phyloP scores from a whole-genome alignment of 1,284 basidiomycete genomes.

The Sporisorium reilianum region DNA sequence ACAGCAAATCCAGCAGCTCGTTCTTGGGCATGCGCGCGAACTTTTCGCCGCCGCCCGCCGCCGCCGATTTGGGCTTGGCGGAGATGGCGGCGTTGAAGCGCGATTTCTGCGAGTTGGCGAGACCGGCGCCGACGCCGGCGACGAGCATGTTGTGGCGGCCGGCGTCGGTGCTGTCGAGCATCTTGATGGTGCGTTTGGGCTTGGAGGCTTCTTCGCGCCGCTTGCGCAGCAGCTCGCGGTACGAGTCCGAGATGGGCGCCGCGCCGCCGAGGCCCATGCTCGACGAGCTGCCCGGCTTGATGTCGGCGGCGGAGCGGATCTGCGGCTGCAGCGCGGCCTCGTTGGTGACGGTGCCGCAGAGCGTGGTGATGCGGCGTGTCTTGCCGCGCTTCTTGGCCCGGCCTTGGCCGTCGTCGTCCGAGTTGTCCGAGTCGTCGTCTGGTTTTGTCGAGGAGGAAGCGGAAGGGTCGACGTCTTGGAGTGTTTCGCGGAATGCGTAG shows the following conservation, averaged over 20 bases:
- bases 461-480: conserved; percentile 30
- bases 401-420: conserved; percentile 18
- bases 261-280: conserved; percentile 40
- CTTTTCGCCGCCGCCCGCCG: conserved; percentile 72
- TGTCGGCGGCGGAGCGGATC: conserved; percentile 34
- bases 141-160: conserved; percentile 69
- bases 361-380: conserved; percentile 39
- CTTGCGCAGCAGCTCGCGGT: conserved; percentile 71
- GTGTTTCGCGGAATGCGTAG: conserved; percentile 63
- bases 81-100: conserved; percentile 49
- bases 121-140: conserved; percentile 60
- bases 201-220: conserved; percentile 70
- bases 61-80: conserved; percentile 15
- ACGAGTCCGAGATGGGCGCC: conserved; percentile 68
- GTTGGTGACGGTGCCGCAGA: conserved; percentile 63
- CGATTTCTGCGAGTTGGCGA: conserved; percentile 33
- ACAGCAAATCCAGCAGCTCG: conserved; percentile 87
- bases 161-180: conserved; percentile 69
- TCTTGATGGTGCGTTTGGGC: conserved; percentile 71
- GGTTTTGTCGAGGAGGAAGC: conserved; percentile 18
- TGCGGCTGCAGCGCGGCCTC: conserved; percentile 64
- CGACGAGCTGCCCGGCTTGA: conserved; percentile 23
- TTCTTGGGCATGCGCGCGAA: conserved; percentile 89
- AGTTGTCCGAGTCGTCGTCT: conserved; percentile 32
- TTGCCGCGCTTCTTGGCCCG: conserved; percentile 33